These are phyloP conservation scores for Canna indica DNA, from an alignment of 176 grass and related monocot genomes.

Conservation along the genomic window DNA sequence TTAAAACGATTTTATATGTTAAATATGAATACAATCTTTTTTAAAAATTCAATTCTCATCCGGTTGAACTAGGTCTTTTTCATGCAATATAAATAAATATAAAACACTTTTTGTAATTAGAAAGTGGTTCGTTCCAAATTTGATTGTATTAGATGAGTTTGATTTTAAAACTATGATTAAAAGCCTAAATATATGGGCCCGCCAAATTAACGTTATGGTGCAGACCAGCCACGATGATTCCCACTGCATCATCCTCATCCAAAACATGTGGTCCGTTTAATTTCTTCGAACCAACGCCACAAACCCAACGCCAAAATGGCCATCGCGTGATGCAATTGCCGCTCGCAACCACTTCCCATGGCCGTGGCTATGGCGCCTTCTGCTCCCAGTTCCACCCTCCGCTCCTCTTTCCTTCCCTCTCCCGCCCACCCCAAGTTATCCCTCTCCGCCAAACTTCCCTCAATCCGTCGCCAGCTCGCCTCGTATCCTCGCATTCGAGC, in stretches of 20 bases:
- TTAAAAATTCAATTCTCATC: too few species aligned
- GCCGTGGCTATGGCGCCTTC: slow-evolving; percentile 42
- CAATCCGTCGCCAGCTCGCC: not conserved
- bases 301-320: not conserved
- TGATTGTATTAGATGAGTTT: too few species aligned
- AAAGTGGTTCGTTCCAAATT: too few species aligned
- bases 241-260: not conserved
- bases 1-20: too few species aligned
- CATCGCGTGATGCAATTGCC: not conserved
- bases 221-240: not conserved
- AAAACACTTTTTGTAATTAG: too few species aligned
- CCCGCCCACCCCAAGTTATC: slow-evolving; percentile 9
- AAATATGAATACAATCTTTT: too few species aligned
- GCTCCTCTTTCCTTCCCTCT: slow-evolving; percentile 32
- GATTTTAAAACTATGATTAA: too few species aligned
- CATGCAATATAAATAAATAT: too few species aligned
- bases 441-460: slow-evolving; percentile 10
- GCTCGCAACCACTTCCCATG: not conserved
- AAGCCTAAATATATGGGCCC: too few species aligned
- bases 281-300: not conserved
- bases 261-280: not conserved
- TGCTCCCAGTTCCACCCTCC: slow-evolving; percentile 40
- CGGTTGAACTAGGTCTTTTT: too few species aligned
- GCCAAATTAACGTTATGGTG: not conserved
- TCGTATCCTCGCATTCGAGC: slow-evolving; percentile 54